Evolutionary conservation across 768 basidiomycete genomes (phyloP).

Genomic region (Lactarius akahatsu): DNA sequence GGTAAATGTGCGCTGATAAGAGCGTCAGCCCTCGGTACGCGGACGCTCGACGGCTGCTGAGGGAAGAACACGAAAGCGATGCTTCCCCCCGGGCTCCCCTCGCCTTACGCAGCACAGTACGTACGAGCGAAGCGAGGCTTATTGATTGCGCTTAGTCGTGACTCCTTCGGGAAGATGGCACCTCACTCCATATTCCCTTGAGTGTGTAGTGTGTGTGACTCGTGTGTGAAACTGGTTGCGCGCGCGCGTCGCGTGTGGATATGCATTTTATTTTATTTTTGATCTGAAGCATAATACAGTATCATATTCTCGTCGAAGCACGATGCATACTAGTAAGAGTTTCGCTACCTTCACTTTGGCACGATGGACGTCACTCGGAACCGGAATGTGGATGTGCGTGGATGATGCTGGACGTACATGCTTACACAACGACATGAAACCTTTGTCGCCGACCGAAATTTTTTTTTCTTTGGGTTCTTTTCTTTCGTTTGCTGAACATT

Average conservation of each 20-base stretch:
- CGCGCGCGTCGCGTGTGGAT: neutral
- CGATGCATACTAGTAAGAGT: neutral
- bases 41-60: neutral
- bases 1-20: neutral
- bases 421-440: conserved; percentile 1
- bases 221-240: neutral
- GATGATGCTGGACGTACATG: neutral
- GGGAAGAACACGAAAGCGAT: neutral
- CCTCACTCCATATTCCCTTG: neutral
- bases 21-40: neutral
- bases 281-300: neutral
- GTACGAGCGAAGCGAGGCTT: neutral
- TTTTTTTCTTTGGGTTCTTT: neutral
- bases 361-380: neutral
- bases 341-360: neutral
- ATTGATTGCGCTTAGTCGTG: neutral
- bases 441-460: neutral
- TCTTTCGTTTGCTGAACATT: neutral
- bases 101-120: neutral
- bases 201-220: neutral
- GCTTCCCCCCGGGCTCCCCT: neutral
- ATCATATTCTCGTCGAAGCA: neutral
- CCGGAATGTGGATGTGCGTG: neutral
- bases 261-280: neutral
- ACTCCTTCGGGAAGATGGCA: neutral